These are phyloP conservation scores for Aureobasidium sp. DNA, from an alignment of 2,329 filamentous ascomycete genomes.

Conservation along the genomic window DNA sequence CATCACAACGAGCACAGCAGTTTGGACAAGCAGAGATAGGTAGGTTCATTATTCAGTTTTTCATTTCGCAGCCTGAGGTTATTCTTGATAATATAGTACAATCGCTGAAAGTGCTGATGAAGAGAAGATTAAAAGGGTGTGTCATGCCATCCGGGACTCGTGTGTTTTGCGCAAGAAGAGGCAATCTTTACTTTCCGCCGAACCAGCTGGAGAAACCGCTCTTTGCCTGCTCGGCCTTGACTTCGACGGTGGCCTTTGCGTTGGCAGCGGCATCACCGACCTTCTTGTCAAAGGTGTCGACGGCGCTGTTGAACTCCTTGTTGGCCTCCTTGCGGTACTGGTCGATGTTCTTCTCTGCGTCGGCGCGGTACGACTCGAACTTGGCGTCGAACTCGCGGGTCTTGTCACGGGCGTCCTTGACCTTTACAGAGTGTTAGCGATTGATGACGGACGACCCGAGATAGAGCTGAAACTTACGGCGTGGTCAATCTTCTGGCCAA, in stretches of 20 bases:
- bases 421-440: neutral
- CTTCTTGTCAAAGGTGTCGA: constrained; percentile 75
- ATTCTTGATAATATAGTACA: constrained; percentile 2
- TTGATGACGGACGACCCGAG: too few relatives aligned
- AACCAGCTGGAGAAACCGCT: constrained; percentile 80
- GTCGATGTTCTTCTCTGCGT: constrained; percentile 53
- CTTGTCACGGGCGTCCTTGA: constrained; percentile 36
- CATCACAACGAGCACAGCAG: neutral
- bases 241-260: constrained; percentile 31
- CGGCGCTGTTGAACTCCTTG: constrained; percentile 40
- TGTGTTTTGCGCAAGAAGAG: neutral
- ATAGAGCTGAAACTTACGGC: constrained; percentile 42
- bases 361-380: constrained; percentile 41
- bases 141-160: constrained; percentile 6
- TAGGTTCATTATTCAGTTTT: neutral
- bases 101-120: constrained; percentile 10
- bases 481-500: constrained; percentile 59
- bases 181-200: constrained; percentile 28
- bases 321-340: constrained; percentile 57
- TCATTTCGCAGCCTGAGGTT: neutral
- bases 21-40: neutral
- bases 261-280: constrained; percentile 41
- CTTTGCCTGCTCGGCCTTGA: constrained; percentile 74
- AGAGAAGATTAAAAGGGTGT: neutral
- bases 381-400: constrained; percentile 56